phyloP scores from a whole-genome alignment of 129 eudicot species.

The Arctium lappa region DNA sequence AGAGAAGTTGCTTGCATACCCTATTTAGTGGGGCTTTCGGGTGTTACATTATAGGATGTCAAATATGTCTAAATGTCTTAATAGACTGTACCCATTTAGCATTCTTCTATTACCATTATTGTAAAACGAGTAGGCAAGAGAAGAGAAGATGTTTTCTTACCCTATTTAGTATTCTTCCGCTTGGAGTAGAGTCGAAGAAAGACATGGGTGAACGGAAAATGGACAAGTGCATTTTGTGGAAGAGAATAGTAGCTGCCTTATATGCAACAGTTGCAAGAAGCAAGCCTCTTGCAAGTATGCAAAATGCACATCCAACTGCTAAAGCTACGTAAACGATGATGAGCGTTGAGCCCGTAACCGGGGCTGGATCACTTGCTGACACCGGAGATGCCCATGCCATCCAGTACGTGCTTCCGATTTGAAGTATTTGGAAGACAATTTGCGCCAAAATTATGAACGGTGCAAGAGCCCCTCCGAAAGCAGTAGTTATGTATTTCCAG shows the following conservation, averaged over 20 bases:
- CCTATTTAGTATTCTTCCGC: conserved; percentile 83
- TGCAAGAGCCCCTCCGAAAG: conserved; percentile 43
- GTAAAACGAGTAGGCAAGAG: no score
- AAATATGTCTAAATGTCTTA: no score
- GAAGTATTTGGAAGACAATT: conserved; percentile 44
- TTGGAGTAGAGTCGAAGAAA: conserved; percentile 92
- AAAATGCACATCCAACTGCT: conserved; percentile 71
- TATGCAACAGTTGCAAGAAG: conserved; percentile 55
- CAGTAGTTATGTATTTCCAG: conserved; percentile 48
- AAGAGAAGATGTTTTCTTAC: conserved; percentile 33
- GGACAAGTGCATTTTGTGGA: conserved; percentile 71
- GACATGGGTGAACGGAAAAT: conserved; percentile 97
- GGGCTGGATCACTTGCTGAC: conserved; percentile 51
- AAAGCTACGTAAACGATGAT: conserved; percentile 72
- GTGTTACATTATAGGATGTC: no score
- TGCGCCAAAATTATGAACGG: conserved; percentile 42
- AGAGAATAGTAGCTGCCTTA: conserved; percentile 75
- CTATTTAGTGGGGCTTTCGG: no score
- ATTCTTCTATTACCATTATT: no score
- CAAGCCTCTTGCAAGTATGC: conserved; percentile 57
- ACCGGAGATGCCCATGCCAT: conserved; percentile 98
- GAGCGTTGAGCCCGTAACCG: conserved; percentile 50
- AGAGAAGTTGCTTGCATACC: conserved; percentile 35
- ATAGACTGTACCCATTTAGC: no score
- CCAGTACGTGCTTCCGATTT: conserved; percentile 90